Base-by-base conservation (phyloP, 2,329 filamentous ascomycete species). In the Claviceps quebecensis region DNA sequence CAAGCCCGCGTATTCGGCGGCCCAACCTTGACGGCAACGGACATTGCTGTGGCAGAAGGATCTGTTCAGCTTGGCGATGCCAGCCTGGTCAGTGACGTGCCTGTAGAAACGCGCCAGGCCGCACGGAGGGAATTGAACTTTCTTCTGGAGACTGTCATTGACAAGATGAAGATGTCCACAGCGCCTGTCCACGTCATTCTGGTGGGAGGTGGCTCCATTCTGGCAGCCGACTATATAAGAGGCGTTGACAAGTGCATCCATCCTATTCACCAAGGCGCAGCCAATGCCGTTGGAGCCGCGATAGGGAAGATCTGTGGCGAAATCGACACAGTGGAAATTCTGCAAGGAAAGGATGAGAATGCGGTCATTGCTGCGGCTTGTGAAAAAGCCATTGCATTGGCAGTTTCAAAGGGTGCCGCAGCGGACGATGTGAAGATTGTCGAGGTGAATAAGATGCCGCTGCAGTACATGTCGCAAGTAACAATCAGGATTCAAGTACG, bases 241-340 rank as follows among this genome's bases (percentile, higher is more conserved):
- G 76, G 75, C 0, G 76, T 78, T 0, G 67, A 69, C 6, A 66
- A 73, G 54, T 71, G 74, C 52, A 72, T 76, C 7, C 65, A 69
- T 4, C 78, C 78, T 1, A 68, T 72, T 2, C 73, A 72, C 48
- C 68, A 76, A 34, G 75, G 75, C 52, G 76, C 74, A 0, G 78
- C 78, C 3, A 82, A 81, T 59, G 78, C 78, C 0, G 74, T 82
- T 2, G 78, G 78, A 5, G 78, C 78, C 1, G 78, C 78, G 0
- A 78, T 78, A 36, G 75, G 74, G 2, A 75, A 75, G 50, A 72
- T 78, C 0, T 71, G 72, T 2, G 76, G 74, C 0, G 70, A 72
- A 9, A 64, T 79, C 2, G 76, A 80, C 51, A 63, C 72, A 1
- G 72, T 78, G n/a, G 68, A 74, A 54, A 70, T 73, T 9, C 57